A percentile compares a stretch with the other conserved stretches of the same genome.
Conservation (phyloP, 768 basidiomycete genomes). For the Collybiopsis luxurians region DNA sequence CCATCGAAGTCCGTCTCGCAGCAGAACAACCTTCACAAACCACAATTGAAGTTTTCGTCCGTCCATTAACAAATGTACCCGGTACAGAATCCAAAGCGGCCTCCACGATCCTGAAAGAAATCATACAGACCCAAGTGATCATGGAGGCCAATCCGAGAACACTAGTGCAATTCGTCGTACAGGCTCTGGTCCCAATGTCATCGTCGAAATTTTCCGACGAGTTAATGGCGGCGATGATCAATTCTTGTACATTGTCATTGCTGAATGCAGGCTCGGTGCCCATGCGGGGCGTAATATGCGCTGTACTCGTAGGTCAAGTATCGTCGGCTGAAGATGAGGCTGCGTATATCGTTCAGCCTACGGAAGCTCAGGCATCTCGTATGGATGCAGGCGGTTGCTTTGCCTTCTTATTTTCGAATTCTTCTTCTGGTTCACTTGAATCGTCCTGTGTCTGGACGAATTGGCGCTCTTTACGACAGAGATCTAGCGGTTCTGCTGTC, state of each 20-base stretch:
- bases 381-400: constrained; percentile 59
- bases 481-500: constrained; percentile 25
- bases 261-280: constrained; percentile 69
- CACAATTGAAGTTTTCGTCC: constrained; percentile 69
- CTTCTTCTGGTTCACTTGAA: constrained; percentile 11
- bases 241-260: constrained; percentile 67
- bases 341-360: constrained; percentile 50
- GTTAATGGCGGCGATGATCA: constrained; percentile 64
- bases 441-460: constrained; percentile 55
- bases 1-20: constrained; percentile 70
- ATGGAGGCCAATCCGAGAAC: constrained; percentile 62
- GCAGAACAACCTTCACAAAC: constrained; percentile 70
- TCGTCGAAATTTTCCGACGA: constrained; percentile 29
- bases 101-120: constrained; percentile 48
- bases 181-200: constrained; percentile 41
- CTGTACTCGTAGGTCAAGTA: constrained; percentile 52
- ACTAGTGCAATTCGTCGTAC: constrained; percentile 75
- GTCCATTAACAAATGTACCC: constrained; percentile 67
- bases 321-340: constrained; percentile 16
- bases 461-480: constrained; percentile 38
- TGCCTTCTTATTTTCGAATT: constrained; percentile 55
- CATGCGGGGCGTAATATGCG: constrained; percentile 73
- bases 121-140: constrained; percentile 66
- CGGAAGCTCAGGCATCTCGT: constrained; percentile 34
- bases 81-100: constrained; percentile 67